A percentile compares a stretch with the other conserved stretches of the same genome.
These are phyloP conservation scores for Ilex asprella DNA, from an alignment of 257 asterid species.

Conservation along the genomic window DNA sequence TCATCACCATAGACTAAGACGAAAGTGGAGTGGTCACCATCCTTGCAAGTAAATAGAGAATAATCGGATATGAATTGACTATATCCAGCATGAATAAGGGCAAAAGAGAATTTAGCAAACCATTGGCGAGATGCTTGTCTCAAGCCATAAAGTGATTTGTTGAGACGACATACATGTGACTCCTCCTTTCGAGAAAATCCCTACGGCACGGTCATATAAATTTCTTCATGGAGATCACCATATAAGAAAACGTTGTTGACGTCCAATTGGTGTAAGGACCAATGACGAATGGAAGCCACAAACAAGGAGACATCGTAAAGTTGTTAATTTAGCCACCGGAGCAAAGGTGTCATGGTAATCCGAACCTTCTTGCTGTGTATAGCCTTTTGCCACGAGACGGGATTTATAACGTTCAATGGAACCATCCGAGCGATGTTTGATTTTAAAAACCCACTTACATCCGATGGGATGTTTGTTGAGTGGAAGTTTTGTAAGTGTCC, in stretches of 20 bases:
- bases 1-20: neutral
- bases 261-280: neutral
- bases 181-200: neutral
- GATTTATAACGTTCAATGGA: neutral
- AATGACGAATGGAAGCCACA: neutral
- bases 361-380: too few species aligned
- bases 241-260: neutral
- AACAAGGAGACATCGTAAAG: neutral
- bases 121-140: neutral
- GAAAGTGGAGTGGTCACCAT: neutral
- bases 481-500: neutral
- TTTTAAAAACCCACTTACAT: neutral
- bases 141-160: neutral
- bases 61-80: neutral
- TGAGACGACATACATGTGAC: neutral
- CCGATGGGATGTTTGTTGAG: neutral
- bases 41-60: neutral
- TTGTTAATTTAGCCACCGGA: neutral
- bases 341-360: too few species aligned
- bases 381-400: too few species aligned
- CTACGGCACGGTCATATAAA: neutral
- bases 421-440: neutral
- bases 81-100: neutral
- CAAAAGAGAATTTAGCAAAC: neutral
- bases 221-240: neutral